Evolutionary conservation across 2,329 filamentous ascomycete species (phyloP).

Genomic region (Ophiosphaerella herpotricha): DNA sequence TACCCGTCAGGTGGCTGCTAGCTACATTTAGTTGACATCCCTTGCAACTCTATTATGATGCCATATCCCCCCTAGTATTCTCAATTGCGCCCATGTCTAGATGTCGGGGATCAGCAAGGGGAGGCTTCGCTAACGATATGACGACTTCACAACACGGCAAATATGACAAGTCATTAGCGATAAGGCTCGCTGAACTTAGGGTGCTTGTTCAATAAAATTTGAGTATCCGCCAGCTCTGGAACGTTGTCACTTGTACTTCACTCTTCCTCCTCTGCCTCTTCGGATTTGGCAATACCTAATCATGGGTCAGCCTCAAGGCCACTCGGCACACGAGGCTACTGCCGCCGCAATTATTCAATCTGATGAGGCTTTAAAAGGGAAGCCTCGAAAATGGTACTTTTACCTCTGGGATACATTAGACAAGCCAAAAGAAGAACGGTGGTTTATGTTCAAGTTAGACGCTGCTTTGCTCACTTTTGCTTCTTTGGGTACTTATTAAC

Average conservation of each 20-base stretch:
- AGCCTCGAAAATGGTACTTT: slow-evolving; percentile 50
- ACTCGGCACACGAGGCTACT: background rate
- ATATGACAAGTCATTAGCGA: background rate
- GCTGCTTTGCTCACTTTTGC: slow-evolving; percentile 55
- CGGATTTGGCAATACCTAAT: background rate
- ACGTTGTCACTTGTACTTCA: background rate
- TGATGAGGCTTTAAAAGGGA: slow-evolving; percentile 11
- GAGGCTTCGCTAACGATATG: background rate
- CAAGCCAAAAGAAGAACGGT: slow-evolving; percentile 56
- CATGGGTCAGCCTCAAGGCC: slow-evolving; percentile 2
- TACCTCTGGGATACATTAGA: slow-evolving; percentile 61
- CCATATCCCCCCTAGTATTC: slow-evolving; percentile 3
- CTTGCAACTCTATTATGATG: background rate
- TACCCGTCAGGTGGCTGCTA: background rate
- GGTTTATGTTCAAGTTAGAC: slow-evolving; percentile 57
- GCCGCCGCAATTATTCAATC: slow-evolving; percentile 1
- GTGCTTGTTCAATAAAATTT: slow-evolving; percentile 2
- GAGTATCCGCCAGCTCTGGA: background rate
- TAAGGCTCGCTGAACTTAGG: background rate
- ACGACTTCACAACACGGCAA: background rate
- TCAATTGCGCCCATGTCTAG: background rate
- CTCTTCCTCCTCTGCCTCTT: no score
- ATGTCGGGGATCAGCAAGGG: background rate
- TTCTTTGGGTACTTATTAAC: slow-evolving; percentile 41
- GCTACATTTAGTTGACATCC: background rate